These are phyloP conservation scores for Geranium brycei DNA, from an alignment of 345 rosid genomes.

Conservation along the genomic window DNA sequence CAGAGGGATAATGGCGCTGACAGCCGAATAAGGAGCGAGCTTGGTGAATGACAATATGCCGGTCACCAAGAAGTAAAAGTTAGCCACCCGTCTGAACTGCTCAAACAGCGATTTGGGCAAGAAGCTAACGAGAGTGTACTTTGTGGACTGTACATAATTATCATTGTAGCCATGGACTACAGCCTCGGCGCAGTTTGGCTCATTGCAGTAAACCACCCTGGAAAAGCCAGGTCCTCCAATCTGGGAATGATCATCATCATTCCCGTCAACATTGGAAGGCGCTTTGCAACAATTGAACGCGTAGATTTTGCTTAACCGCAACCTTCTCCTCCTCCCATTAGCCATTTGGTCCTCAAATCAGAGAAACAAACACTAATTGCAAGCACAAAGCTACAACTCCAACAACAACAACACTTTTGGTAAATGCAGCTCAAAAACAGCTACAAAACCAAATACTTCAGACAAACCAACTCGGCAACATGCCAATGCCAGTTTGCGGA, in stretches of 20 bases:
- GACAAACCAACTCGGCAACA: too few relatives aligned
- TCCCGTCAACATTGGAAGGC: constrained; percentile 18
- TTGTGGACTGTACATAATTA: constrained; percentile 66
- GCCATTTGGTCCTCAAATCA: constrained; percentile 22
- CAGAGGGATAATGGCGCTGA: constrained; percentile 62
- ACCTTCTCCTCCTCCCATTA: constrained; percentile 36
- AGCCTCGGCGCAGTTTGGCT: constrained; percentile 53
- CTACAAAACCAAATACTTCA: background rate
- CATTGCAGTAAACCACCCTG: constrained; percentile 67
- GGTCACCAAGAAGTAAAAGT: constrained; percentile 64
- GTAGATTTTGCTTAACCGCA: constrained; percentile 63
- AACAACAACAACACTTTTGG: background rate
- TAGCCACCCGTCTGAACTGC: constrained; percentile 93
- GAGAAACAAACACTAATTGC: too few relatives aligned
- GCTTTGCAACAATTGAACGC: constrained; percentile 46
- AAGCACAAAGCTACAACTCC: background rate
- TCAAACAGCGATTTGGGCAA: constrained; percentile 90
- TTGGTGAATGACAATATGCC: constrained; percentile 65
- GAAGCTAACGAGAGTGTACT: constrained; percentile 65
- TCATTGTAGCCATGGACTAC: constrained; percentile 31
- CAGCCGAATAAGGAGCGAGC: constrained; percentile 62
- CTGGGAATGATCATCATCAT: constrained; percentile 49
- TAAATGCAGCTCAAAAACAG: background rate
- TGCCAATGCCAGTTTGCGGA: too few relatives aligned
- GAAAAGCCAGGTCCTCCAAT: constrained; percentile 83